Base-by-base conservation (phyloP, 1,284 basidiomycete genomes). In the Fomitopsis palustris region DNA sequence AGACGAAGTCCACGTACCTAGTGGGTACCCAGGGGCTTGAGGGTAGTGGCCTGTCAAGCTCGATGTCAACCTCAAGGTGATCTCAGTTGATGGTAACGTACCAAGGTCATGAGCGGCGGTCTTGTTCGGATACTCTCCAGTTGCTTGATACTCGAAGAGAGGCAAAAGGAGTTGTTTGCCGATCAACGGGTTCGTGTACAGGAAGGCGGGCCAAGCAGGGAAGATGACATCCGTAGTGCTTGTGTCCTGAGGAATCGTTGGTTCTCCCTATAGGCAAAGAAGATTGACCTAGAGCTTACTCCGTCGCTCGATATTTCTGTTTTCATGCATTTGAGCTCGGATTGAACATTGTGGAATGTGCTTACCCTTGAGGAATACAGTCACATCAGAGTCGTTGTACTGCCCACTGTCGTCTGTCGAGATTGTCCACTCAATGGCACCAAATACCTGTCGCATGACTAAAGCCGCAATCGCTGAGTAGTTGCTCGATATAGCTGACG, bases 141-240 rank as follows among this genome's bases (percentile, higher is more conserved):
- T 81, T 0, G 81, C 82, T 67, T 87, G 84, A 67, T 89, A 88
- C 60, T 81, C 78, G 66, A 88, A 84, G 16, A 87, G 71, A 5
- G 82, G 82, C 59, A 86, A 80, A 14, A 89, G 75, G 9, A 89
- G 75, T 63, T 79, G 81, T 63, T 84, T 86, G 2, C 85, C 85
- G 12, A 88, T 74, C 2, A 64, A 65, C 2, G 86, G 85, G 64
- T 88, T 87, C 41, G 82, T 78, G 69, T 90, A 90, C 19, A 89
- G 72, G 64, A 85, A 77, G 4, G 82, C 68, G 2, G 87, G 86
- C 85, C 84, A 89, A 10, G 84, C 72, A 4, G 87, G 86, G 76
- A 85, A 87, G 61, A 89, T 86, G 33, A 90, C 87, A 65, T 90
- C 87, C n/a, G 89, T 84, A 0, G 87, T 88, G 64, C 88, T 87